Conservation (phyloP, 305 asterid species). For the Plantago coronopus region DNA sequence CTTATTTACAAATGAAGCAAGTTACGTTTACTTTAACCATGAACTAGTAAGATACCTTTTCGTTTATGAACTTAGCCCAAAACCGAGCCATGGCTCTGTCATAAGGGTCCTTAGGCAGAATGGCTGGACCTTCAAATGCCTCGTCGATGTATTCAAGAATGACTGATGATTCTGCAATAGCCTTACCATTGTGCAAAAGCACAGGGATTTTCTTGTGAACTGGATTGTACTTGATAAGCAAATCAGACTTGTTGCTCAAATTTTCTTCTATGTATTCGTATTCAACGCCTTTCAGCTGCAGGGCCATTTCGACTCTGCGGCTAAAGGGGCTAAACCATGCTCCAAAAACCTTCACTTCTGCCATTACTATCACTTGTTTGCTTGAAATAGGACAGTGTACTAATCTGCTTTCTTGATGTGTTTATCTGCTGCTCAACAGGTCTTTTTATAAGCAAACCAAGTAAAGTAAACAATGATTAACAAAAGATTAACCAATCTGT, state of each 20-base stretch:
- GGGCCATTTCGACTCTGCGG: slow-evolving; percentile 30
- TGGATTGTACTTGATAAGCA: too few relatives aligned
- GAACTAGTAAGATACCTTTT: neutral
- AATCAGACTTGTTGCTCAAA: slow-evolving; percentile 21
- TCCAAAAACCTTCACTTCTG: slow-evolving; percentile 36
- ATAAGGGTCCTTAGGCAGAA: neutral
- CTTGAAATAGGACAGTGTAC: too few relatives aligned
- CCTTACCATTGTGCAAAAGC: neutral
- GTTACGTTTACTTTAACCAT: neutral
- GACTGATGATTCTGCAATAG: neutral
- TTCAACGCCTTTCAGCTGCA: slow-evolving; percentile 33
- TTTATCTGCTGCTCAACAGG: too few relatives aligned
- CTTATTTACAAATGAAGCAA: neutral
- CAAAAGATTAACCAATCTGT: too few relatives aligned
- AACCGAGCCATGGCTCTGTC: neutral
- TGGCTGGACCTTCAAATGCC: neutral
- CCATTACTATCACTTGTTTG: slow-evolving; percentile 25
- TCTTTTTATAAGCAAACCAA: too few relatives aligned
- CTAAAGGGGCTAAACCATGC: slow-evolving; percentile 29
- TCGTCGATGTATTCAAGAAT: slow-evolving; percentile 28
- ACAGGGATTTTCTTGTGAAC: neutral
- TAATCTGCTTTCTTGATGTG: too few relatives aligned
- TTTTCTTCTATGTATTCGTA: slow-evolving; percentile 38
- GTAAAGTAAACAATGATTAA: too few relatives aligned
- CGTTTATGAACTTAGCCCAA: neutral